Percentiles rank a stretch among this genome's conserved stretches.
phyloP scores from a whole-genome alignment of 495 filamentous ascomycete species.

The Penicillium antarcticum region DNA sequence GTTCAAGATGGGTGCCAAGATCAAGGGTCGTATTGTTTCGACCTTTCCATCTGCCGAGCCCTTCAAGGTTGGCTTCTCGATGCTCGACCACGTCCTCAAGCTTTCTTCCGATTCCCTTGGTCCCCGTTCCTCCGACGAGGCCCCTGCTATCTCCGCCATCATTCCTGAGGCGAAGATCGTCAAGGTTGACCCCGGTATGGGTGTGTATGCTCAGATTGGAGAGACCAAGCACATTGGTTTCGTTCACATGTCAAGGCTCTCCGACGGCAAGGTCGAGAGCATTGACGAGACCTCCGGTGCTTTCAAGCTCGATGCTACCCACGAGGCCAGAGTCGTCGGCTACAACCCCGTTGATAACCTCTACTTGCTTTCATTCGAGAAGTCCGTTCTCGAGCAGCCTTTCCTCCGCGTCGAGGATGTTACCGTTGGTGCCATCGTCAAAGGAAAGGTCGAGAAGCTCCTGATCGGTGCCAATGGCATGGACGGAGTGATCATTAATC shows the following conservation, averaged over 20 bases:
- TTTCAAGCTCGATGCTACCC: slow-evolving; percentile 71
- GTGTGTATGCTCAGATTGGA: slow-evolving; percentile 79
- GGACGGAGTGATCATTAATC: slow-evolving; percentile 72
- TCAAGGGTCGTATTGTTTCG: slow-evolving; percentile 82
- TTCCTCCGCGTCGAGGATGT: slow-evolving; percentile 90
- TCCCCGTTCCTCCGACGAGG: slow-evolving; percentile 45
- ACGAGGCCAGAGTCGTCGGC: slow-evolving; percentile 77
- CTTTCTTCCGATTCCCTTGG: slow-evolving; percentile 51
- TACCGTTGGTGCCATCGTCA: slow-evolving; percentile 72
- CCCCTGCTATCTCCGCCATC: slow-evolving; percentile 69
- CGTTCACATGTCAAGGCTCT: slow-evolving; percentile 87
- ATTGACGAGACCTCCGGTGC: slow-evolving; percentile 71
- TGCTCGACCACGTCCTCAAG: slow-evolving; percentile 77
- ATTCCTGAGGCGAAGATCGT: slow-evolving; percentile 72
- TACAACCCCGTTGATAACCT: slow-evolving; percentile 85
- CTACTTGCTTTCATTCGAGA: slow-evolving; percentile 80
- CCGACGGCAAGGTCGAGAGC: slow-evolving; percentile 80
- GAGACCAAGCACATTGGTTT: slow-evolving; percentile 73
- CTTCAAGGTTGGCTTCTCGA: slow-evolving; percentile 79
- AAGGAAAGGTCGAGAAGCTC: slow-evolving; percentile 82
- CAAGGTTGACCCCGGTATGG: slow-evolving; percentile 71
- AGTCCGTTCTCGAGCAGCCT: slow-evolving; percentile 76
- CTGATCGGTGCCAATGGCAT: slow-evolving; percentile 68
- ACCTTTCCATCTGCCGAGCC: slow-evolving; percentile 74
- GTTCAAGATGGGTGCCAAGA: slow-evolving; percentile 76